Evolutionary conservation across 768 basidiomycete species (phyloP).

Genomic region (Ephemerocybe angulata): DNA sequence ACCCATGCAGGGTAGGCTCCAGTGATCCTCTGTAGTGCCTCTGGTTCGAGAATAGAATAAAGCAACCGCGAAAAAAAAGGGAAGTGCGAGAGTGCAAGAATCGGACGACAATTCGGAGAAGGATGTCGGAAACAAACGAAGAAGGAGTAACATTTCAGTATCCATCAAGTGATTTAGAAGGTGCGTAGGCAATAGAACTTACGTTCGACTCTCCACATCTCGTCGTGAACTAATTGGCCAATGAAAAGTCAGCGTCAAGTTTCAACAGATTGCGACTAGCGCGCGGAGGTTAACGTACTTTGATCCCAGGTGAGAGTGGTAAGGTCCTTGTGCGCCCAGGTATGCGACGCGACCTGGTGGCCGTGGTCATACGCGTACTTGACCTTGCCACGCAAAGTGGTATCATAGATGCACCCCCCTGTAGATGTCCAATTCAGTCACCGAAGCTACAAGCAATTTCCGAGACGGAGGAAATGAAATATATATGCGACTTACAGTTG

Average conservation of each 20-base stretch:
- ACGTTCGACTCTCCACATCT: conserved; percentile 37
- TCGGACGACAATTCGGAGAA: neutral
- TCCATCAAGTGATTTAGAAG: no score
- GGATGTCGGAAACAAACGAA: no score
- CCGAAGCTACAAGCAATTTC: no score
- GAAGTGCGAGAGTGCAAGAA: neutral
- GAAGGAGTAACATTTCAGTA: neutral
- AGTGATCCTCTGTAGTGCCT: conserved; percentile 30
- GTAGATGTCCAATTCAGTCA: no score
- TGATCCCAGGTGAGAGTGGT: conserved; percentile 28
- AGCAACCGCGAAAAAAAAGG: neutral
- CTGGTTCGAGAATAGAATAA: conserved; percentile 15
- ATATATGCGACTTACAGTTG: conserved; percentile 37
- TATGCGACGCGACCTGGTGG: conserved; percentile 44
- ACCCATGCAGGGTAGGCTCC: conserved; percentile 37
- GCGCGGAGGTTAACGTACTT: conserved; percentile 18
- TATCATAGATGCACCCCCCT: conserved; percentile 38
- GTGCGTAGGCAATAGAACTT: conserved; percentile 7
- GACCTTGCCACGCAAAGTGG: conserved; percentile 22
- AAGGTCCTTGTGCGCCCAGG: conserved; percentile 40
- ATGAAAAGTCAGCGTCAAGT: neutral
- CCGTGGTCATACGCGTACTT: conserved; percentile 36
- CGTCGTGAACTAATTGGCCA: conserved; percentile 25
- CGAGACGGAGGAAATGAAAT: no score
- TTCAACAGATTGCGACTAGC: neutral